Conservation (phyloP, 306 rosid genomes). For the Medicago lupulina region DNA sequence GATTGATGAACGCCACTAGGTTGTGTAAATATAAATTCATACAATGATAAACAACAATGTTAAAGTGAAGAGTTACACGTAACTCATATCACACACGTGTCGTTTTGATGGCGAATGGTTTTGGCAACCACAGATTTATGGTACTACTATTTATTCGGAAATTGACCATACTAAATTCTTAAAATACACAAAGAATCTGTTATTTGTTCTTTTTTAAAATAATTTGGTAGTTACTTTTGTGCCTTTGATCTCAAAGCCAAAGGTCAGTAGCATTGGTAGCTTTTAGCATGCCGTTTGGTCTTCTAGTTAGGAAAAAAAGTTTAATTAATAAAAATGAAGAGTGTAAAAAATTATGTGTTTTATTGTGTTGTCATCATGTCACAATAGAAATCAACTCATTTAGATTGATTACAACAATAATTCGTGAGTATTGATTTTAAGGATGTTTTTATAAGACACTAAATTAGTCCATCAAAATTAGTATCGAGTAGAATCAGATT, state of each 20-base stretch:
- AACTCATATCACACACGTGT: constrained; percentile 43
- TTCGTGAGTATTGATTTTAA: no score
- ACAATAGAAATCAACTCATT: no score
- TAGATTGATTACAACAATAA: no score
- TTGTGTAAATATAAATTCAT: constrained; percentile 35
- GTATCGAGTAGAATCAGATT: no score
- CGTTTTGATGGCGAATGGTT: constrained; percentile 33
- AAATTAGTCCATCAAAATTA: no score
- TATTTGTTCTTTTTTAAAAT: background rate
- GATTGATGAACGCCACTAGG: constrained; percentile 16
- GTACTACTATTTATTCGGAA: constrained; percentile 19
- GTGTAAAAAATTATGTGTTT: background rate
- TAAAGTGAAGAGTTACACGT: constrained; percentile 42
- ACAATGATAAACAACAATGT: constrained; percentile 22
- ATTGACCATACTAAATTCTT: constrained; percentile 7
- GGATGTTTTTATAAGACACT: no score
- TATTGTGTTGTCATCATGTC: no score
- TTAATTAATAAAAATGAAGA: background rate
- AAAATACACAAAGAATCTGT: constrained; percentile 4
- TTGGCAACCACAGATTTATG: constrained; percentile 18
- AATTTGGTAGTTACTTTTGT: constrained; percentile 24
- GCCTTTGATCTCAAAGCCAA: constrained; percentile 29
- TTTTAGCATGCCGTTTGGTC: constrained; percentile 34
- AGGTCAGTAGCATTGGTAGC: constrained; percentile 25
- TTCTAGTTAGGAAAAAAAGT: background rate